These are phyloP conservation scores for Casuarina glauca DNA, from an alignment of 306 rosid species.

Conservation along the genomic window DNA sequence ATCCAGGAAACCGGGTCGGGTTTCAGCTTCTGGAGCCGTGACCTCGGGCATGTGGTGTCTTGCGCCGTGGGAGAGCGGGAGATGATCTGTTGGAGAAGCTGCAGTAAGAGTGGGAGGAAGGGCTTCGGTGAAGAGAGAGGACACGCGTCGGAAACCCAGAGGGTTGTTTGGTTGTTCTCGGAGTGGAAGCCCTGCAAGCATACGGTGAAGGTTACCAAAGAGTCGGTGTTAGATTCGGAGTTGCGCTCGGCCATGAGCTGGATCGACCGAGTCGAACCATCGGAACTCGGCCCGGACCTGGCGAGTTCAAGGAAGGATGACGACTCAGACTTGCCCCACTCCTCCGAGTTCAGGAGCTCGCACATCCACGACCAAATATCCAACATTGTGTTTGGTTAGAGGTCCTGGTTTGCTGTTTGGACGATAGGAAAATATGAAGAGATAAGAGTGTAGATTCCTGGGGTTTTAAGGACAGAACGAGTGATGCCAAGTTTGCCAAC, in stretches of 20 bases:
- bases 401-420: background rate
- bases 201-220: slow-evolving; percentile 50
- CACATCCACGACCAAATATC: slow-evolving; percentile 92
- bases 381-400: slow-evolving; percentile 22
- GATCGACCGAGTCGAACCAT: slow-evolving; percentile 44
- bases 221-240: slow-evolving; percentile 47
- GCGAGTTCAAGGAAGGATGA: slow-evolving; percentile 55
- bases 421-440: slow-evolving; percentile 15
- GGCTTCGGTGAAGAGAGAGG: slow-evolving; percentile 60
- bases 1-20: slow-evolving; percentile 83
- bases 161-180: slow-evolving; percentile 31
- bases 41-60: slow-evolving; percentile 75
- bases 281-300: slow-evolving; percentile 18
- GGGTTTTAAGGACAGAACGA: slow-evolving; percentile 47
- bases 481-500: slow-evolving; percentile 45
- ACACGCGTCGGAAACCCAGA: slow-evolving; percentile 79
- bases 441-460: background rate
- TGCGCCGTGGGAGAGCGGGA: slow-evolving; percentile 69
- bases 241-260: slow-evolving; percentile 58
- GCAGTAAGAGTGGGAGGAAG: slow-evolving; percentile 75
- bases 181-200: slow-evolving; percentile 63
- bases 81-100: slow-evolving; percentile 87
- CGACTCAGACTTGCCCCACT: slow-evolving; percentile 53
- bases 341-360: slow-evolving; percentile 58
- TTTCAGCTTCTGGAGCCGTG: slow-evolving; percentile 70